Conservation (phyloP, 768 basidiomycete species). For the Multifurca ochricompacta region DNA sequence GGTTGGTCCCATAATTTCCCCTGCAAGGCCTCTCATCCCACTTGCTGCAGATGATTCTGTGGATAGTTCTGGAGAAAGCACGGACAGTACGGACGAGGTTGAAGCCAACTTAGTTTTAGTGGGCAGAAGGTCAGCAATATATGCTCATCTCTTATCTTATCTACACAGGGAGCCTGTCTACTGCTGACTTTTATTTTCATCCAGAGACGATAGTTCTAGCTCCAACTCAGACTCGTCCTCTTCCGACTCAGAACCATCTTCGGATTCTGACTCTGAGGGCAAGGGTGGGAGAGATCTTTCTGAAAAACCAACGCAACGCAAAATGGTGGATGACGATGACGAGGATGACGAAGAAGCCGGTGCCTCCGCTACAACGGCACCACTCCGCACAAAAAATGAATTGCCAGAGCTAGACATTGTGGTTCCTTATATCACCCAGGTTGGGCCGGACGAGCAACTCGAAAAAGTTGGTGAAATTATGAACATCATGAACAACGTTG, state of each 20-base stretch:
- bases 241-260: too few species aligned
- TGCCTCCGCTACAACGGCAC: constrained; percentile 34
- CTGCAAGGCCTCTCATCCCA: neutral
- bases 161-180: too few species aligned
- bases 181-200: neutral
- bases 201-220: constrained; percentile 20
- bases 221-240: constrained; percentile 31
- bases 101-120: constrained; percentile 47
- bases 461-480: constrained; percentile 74
- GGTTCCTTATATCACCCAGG: constrained; percentile 55
- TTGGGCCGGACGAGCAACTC: constrained; percentile 53
- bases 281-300: neutral
- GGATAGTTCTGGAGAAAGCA: constrained; percentile 41
- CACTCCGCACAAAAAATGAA: constrained; percentile 65
- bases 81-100: constrained; percentile 65
- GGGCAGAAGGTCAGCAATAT: neutral
- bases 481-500: constrained; percentile 63
- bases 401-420: constrained; percentile 47
- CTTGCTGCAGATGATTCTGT: constrained; percentile 37
- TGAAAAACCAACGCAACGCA: neutral
- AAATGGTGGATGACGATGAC: constrained; percentile 15
- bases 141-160: neutral
- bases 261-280: constrained; percentile 33
- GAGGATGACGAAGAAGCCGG: constrained; percentile 51
- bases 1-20: constrained; percentile 34